Base-by-base conservation (phyloP, 805 yeast genomes). In the Schizosaccharomyces lindneri region DNA sequence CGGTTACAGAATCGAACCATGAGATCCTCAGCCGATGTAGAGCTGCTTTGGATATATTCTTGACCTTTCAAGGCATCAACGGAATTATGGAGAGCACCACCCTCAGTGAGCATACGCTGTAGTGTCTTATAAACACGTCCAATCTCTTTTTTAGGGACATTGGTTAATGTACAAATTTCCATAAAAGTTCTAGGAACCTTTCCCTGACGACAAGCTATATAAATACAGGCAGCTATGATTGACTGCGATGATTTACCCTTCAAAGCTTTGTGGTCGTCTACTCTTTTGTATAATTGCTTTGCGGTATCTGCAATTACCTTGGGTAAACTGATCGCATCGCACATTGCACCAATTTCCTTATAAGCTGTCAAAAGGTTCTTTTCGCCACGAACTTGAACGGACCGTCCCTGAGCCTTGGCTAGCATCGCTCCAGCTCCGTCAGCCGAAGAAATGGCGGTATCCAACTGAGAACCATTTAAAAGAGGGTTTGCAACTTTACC, bases 281-380 rank as follows among this genome's bases (percentile, higher is more conserved):
- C 95, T 62, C 89, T 72, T 70, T 89, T 88, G 71, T 85, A 93
- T 31, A 94, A 95, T 73, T 93, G 97, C 70, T 93, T 93, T 32
- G 97, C 96, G 66, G 95, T 94, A 72, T 93, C 97, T 69, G 88
- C 95, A 3, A 93, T 97, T 64, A 93, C 87, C 69, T 86, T 84
- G 11, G 98, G 97, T 62, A 90, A 73, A 70, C 88, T 93, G 66
- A 87, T 93, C 13, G 96, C 97, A 70, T 93, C 98, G 73, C 97
- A 93, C 84, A 93, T 84, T 74, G 87, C 95, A 1, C 96, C 83
- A 48, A 90, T 88, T 71, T 83, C 85, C 19, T 93, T 82, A 72
- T 84, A 93, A 1, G 97, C 97, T 0, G 89, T 80, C 64, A 88
- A 85, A 61, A 90, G 76, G 31, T 87, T 93, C 65, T 85, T 84